Percentiles rank a stretch among this genome's conserved stretches.
phyloP scores from a whole-genome alignment of 148 eudicot species.

The Camellia lanceoleosa region DNA sequence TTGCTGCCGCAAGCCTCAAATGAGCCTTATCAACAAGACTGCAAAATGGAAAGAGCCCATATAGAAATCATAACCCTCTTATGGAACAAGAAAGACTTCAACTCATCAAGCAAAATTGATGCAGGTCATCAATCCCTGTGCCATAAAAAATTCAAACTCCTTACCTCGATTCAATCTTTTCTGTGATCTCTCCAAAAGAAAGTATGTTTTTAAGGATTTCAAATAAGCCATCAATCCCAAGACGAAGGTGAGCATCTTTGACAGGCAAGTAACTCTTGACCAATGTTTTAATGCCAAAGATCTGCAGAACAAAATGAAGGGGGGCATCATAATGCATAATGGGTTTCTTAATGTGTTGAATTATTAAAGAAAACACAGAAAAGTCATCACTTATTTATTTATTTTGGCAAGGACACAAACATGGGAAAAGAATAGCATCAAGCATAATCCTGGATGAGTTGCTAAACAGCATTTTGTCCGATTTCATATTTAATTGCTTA shows the following conservation, averaged over 20 bases:
- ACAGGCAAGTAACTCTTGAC: constrained; percentile 94
- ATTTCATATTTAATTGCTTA: background rate
- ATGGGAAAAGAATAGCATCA: background rate
- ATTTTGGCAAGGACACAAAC: background rate
- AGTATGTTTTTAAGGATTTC: constrained; percentile 67
- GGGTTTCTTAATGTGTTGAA: background rate
- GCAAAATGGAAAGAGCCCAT: constrained; percentile 22
- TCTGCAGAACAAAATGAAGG: constrained; percentile 34
- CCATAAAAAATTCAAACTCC: background rate
- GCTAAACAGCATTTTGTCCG: background rate
- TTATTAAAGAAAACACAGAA: background rate
- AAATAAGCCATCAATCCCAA: constrained; percentile 73
- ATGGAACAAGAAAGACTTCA: background rate
- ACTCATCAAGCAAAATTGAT: background rate
- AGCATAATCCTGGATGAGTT: background rate
- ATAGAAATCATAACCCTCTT: constrained; percentile 4
- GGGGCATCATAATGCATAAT: background rate
- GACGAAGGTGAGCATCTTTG: constrained; percentile 93
- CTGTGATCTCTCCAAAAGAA: constrained; percentile 73
- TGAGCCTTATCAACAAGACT: constrained; percentile 90
- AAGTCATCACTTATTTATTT: background rate
- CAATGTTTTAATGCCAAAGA: constrained; percentile 80
- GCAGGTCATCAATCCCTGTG: background rate
- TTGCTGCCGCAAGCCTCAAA: constrained; percentile 89
- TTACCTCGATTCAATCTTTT: constrained; percentile 76